Percentiles rank a stretch among this genome's conserved stretches.
Conservation (phyloP, 495 filamentous ascomycete species). For the Aspergillus homomorphus region DNA sequence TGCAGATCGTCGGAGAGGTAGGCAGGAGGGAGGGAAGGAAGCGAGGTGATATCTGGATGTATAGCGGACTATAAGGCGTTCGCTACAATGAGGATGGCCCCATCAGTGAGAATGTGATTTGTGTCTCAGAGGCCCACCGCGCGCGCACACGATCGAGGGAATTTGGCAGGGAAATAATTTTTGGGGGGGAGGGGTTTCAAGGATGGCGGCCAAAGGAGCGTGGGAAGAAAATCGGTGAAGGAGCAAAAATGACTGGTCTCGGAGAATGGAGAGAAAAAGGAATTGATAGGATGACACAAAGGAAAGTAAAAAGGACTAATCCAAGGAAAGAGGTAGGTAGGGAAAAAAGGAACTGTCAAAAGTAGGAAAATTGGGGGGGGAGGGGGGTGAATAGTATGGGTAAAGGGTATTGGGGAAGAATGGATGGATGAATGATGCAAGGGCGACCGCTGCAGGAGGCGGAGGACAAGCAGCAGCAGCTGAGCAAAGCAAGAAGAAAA, state of each 20-base stretch:
- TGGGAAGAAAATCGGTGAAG: constrained; percentile 18
- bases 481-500: constrained; percentile 1
- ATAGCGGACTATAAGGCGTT: neutral
- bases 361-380: neutral
- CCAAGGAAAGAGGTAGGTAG: neutral
- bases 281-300: constrained; percentile 4
- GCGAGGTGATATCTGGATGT: neutral
- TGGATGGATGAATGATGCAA: constrained; percentile 15
- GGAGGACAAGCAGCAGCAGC: neutral
- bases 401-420: neutral
- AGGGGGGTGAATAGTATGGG: neutral
- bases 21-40: neutral
- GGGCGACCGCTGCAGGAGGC: constrained; percentile 18
- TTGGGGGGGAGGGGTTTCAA: neutral
- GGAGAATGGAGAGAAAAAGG: neutral
- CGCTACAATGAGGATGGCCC: constrained; percentile 17
- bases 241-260: constrained; percentile 4
- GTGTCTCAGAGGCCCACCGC: constrained; percentile 4
- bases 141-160: constrained; percentile 1
- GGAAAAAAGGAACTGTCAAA: constrained; percentile 4
- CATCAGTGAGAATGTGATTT: constrained; percentile 18
- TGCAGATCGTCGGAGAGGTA: neutral
- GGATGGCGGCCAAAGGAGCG: constrained; percentile 11
- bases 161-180: constrained; percentile 1
- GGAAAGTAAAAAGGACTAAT: neutral